Percentiles rank a stretch among this genome's conserved stretches.
Evolutionary conservation across 352 stramenopile genomes (phyloP).

Genomic region (Phytophthora uliginosa): DNA sequence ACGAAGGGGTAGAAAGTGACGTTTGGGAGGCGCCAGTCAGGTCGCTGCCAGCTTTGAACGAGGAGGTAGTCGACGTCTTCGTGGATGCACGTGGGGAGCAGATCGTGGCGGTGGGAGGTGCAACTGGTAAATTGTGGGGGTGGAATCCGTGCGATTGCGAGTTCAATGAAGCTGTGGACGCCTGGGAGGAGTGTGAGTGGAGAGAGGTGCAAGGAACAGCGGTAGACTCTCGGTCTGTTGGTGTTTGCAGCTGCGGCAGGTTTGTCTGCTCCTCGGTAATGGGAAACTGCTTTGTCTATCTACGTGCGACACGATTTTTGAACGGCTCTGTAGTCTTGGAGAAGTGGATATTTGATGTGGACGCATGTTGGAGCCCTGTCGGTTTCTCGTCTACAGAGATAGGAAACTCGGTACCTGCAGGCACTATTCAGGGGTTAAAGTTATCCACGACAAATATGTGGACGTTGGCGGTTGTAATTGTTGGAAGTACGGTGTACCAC

Average conservation of each 20-base stretch:
- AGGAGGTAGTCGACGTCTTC: conserved; percentile 26
- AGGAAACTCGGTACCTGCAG: background rate
- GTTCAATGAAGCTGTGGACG: background rate
- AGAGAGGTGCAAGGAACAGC: conserved; percentile 6
- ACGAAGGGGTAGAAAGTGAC: background rate
- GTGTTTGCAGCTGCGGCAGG: conserved; percentile 13
- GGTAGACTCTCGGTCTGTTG: background rate
- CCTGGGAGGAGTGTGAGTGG: conserved; percentile 5
- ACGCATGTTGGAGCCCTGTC: conserved; percentile 19
- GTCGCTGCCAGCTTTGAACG: conserved; percentile 5
- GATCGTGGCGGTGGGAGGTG: conserved; percentile 20
- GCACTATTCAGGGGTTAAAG: background rate
- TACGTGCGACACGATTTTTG: conserved; percentile 6
- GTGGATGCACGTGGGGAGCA: conserved; percentile 19
- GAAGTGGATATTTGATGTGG: conserved; percentile 38
- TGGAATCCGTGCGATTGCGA: conserved; percentile 10
- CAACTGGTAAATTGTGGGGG: conserved; percentile 12
- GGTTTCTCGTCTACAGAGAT: conserved; percentile 19
- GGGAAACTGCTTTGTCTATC: conserved; percentile 28
- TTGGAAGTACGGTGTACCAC: conserved; percentile 13
- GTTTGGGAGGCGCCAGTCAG: conserved; percentile 14
- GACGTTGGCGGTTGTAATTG: conserved; percentile 14
- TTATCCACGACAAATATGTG: conserved; percentile 26
- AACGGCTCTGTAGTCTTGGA: conserved; percentile 16
- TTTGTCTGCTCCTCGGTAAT: conserved; percentile 32